Conservation (phyloP, 1,284 basidiomycete species). For the Fomitopsis schrenkii region DNA sequence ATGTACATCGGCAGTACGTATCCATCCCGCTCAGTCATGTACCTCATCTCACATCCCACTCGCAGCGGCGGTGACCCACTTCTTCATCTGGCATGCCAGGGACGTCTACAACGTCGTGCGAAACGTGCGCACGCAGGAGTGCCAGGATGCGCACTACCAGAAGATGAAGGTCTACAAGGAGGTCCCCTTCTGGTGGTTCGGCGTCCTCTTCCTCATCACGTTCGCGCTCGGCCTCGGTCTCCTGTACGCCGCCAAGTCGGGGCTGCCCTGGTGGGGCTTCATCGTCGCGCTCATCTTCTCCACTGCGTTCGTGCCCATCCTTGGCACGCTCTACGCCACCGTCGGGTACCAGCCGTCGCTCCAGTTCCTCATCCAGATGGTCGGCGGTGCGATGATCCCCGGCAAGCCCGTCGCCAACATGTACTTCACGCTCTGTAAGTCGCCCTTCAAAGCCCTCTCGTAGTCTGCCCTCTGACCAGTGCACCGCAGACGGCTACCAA, state of each 20-base stretch:
- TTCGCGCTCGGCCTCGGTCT: not conserved
- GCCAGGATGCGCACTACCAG: conserved; percentile 3
- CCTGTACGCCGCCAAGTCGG: not conserved
- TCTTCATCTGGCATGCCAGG: conserved; percentile 47
- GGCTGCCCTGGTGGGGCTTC: conserved; percentile 45
- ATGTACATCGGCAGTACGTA: not conserved
- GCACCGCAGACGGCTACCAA: conserved; percentile 7
- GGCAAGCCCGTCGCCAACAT: conserved; percentile 41
- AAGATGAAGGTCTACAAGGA: conserved; percentile 7
- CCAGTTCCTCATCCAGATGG: conserved; percentile 25
- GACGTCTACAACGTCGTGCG: conserved; percentile 27
- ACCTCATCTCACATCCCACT: not conserved
- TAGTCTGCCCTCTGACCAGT: not conserved
- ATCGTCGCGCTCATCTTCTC: conserved; percentile 40
- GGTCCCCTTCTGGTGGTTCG: conserved; percentile 47
- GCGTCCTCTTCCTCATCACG: conserved; percentile 4
- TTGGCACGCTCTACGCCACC: conserved; percentile 17
- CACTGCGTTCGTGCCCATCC: conserved; percentile 41
- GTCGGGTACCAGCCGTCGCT: conserved; percentile 28
- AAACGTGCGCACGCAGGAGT: not conserved
- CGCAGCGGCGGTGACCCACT: conserved; percentile 30
- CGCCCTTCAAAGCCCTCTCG: not conserved
- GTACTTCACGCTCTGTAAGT: conserved; percentile 13
- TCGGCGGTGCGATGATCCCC: conserved; percentile 36
- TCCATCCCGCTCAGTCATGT: not conserved